phyloP scores from a whole-genome alignment of 2,329 filamentous ascomycete species.

The Diaporthe citrichinensis region DNA sequence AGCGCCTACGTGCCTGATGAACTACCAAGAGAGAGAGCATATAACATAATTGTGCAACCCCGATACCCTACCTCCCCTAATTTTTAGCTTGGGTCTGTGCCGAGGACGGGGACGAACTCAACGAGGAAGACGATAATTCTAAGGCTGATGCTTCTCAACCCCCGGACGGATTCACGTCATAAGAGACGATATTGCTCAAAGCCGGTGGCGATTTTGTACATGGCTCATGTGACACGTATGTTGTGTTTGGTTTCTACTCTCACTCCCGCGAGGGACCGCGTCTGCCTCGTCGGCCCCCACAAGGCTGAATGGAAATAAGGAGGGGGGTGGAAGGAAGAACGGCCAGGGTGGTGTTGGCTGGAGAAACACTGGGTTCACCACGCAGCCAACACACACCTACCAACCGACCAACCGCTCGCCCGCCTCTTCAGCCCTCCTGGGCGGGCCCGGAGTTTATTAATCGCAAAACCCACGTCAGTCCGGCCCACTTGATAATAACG shows the following conservation, averaged over 20 bases:
- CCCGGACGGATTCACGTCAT: neutral
- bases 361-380: neutral
- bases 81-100: neutral
- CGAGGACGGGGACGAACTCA: neutral
- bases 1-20: neutral
- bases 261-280: too few relatives aligned
- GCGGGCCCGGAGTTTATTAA: neutral
- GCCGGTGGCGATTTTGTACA: neutral
- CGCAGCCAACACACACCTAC: neutral
- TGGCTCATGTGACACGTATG: neutral
- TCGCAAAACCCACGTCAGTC: neutral
- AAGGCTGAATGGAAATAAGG: constrained; percentile 9
- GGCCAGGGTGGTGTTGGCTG: neutral
- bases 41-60: neutral
- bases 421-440: neutral
- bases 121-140: constrained; percentile 11
- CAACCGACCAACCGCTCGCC: neutral
- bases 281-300: constrained; percentile 30
- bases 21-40: neutral
- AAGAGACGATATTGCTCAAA: neutral
- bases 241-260: neutral
- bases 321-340: neutral
- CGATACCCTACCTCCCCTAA: neutral
- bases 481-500: neutral
- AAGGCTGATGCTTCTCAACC: neutral